Evolutionary conservation across 495 filamentous ascomycete species (phyloP).

Genomic region (Aspergillus mulundensis): DNA sequence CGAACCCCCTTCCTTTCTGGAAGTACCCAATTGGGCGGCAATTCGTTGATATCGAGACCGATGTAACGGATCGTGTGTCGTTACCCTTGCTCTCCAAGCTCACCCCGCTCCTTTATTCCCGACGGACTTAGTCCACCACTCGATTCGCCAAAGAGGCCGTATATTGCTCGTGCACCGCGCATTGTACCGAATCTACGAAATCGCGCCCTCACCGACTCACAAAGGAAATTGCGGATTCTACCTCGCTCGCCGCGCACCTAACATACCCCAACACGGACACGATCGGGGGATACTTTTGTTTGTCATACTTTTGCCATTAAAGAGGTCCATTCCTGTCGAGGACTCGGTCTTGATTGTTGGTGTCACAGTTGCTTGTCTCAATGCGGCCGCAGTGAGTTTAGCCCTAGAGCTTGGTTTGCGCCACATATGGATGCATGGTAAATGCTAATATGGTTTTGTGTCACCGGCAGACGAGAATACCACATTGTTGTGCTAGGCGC

Average conservation of each 20-base stretch:
- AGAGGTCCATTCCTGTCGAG: neutral
- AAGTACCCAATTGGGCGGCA: constrained; percentile 13
- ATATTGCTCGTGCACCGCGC: constrained; percentile 10
- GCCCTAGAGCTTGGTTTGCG: neutral
- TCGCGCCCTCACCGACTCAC: neutral
- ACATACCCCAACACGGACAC: neutral
- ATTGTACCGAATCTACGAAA: constrained; percentile 9
- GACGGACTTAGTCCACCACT: constrained; percentile 9
- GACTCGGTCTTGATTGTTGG: constrained; percentile 6
- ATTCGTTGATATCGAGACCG: constrained; percentile 26
- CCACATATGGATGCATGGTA: constrained; percentile 6
- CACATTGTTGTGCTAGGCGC: constrained; percentile 89
- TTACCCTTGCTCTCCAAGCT: constrained; percentile 27
- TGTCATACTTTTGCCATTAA: constrained; percentile 6
- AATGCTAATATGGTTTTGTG: constrained; percentile 23
- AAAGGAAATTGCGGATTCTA: neutral
- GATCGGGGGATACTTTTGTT: neutral
- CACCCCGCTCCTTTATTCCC: constrained; percentile 20
- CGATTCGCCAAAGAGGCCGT: constrained; percentile 13
- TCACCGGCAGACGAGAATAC: constrained; percentile 65
- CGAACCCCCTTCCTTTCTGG: neutral
- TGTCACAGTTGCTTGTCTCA: constrained; percentile 21
- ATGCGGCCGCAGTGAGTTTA: constrained; percentile 53
- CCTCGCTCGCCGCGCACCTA: neutral
- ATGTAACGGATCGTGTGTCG: constrained; percentile 37